Percentiles rank a stretch among this genome's conserved stretches.
Evolutionary conservation across 345 rosid genomes (phyloP).

Genomic region (Dipteronia dyeriana): DNA sequence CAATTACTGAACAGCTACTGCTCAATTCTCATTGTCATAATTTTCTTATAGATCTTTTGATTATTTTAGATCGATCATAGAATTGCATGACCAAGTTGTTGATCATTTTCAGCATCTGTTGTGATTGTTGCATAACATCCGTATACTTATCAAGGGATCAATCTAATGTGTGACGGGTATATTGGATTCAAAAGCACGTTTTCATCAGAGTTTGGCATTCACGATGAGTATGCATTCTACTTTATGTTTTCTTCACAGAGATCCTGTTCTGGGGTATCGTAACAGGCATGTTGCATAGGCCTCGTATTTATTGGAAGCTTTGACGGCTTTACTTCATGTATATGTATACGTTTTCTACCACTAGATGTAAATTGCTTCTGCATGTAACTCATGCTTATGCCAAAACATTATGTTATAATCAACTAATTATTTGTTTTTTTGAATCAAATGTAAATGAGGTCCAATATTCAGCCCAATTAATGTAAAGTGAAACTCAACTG

Average conservation of each 20-base stretch:
- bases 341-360: not conserved
- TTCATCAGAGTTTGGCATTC: slow-evolving; percentile 72
- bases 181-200: slow-evolving; percentile 68
- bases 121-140: not conserved
- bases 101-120: too few relatives aligned
- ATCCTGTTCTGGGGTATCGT: slow-evolving; percentile 72
- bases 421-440: too few relatives aligned
- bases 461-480: too few relatives aligned
- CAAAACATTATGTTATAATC: too few relatives aligned
- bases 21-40: too few relatives aligned
- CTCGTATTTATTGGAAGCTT: slow-evolving; percentile 76
- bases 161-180: slow-evolving; percentile 37
- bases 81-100: too few relatives aligned
- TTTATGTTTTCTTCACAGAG: slow-evolving; percentile 75
- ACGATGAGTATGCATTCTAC: slow-evolving; percentile 51
- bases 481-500: too few relatives aligned
- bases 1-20: too few relatives aligned
- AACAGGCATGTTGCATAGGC: slow-evolving; percentile 55
- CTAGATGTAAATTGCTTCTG: not conserved
- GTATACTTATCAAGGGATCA: not conserved
- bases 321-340: slow-evolving; percentile 18
- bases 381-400: not conserved
- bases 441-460: too few relatives aligned
- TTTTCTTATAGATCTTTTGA: too few relatives aligned
- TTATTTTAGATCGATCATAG: too few relatives aligned